Evolutionary conservation across 116 monocot species (phyloP).

Genomic region (Papilionanthe hybrid): DNA sequence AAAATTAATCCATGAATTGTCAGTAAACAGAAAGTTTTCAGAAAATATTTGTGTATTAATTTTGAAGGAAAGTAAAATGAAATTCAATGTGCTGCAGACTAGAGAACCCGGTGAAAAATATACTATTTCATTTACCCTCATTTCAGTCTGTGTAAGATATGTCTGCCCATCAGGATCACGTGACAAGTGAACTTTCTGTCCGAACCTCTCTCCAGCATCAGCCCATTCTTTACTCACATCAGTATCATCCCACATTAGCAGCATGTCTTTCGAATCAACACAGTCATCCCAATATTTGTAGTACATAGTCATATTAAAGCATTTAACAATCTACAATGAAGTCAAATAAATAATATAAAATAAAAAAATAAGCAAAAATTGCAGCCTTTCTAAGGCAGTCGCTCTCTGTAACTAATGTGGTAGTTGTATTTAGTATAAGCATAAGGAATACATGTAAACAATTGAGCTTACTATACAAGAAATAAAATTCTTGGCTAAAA

Average conservation of each 20-base stretch:
- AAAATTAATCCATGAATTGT: not conserved
- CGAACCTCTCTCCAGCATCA: slow-evolving; percentile 66
- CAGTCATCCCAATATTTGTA: slow-evolving; percentile 97
- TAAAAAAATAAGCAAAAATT: not conserved
- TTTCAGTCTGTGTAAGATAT: slow-evolving; percentile 86
- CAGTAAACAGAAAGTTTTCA: not conserved
- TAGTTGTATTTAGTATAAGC: not conserved
- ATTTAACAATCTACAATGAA: slow-evolving; percentile 2
- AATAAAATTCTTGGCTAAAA: not conserved
- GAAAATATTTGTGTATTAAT: not conserved
- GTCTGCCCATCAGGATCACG: slow-evolving; percentile 86
- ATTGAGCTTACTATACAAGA: not conserved
- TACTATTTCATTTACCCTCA: slow-evolving; percentile 45
- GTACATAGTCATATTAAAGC: slow-evolving; percentile 37
- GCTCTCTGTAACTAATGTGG: not conserved
- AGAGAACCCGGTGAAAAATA: not conserved
- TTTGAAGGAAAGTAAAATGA: not conserved
- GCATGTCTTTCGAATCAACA: slow-evolving; percentile 67
- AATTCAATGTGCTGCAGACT: not conserved
- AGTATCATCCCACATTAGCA: slow-evolving; percentile 67
- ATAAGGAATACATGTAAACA: not conserved
- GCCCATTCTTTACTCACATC: slow-evolving; percentile 85
- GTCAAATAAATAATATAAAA: not conserved
- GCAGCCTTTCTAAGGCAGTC: not conserved
- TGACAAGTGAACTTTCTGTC: slow-evolving; percentile 74